Conservation (phyloP, 441 rosid species). For the Pelargonium cotyledonis region DNA sequence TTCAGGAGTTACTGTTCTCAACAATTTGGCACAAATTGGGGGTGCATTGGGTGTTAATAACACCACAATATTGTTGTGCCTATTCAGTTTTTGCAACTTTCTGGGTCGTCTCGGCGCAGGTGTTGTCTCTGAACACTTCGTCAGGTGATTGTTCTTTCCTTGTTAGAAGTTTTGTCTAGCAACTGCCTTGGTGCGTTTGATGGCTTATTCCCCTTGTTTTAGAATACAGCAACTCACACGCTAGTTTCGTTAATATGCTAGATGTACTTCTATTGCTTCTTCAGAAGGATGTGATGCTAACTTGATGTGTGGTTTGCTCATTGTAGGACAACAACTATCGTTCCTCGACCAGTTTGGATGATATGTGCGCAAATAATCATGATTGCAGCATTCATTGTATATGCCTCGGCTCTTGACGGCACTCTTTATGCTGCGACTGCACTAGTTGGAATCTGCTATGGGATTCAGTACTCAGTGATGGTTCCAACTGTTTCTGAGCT, state of each 20-base stretch:
- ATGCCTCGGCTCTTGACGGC: slow-evolving; percentile 45
- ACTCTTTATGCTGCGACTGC: slow-evolving; percentile 63
- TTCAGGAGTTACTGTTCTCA: slow-evolving; percentile 79
- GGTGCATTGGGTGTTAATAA: slow-evolving; percentile 57
- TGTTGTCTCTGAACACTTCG: slow-evolving; percentile 81
- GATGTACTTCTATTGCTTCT: no score
- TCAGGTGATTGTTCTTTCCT: slow-evolving; percentile 42
- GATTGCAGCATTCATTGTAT: slow-evolving; percentile 52
- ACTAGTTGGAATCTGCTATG: slow-evolving; percentile 65
- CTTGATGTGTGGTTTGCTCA: not conserved
- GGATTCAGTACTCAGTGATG: slow-evolving; percentile 57
- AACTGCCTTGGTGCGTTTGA: no score
- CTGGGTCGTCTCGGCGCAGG: slow-evolving; percentile 87
- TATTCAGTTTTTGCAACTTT: slow-evolving; percentile 88
- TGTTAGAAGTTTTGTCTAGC: not conserved
- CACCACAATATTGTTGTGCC: slow-evolving; percentile 57
- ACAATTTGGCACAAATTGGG: slow-evolving; percentile 95
- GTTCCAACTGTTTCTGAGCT: slow-evolving; percentile 88
- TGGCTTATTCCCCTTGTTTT: no score
- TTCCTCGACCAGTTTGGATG: slow-evolving; percentile 92
- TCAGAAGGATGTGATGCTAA: not conserved
- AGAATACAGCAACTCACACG: no score
- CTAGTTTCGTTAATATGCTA: no score
- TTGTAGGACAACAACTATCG: slow-evolving; percentile 52
- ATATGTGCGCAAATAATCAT: slow-evolving; percentile 46